Evolutionary conservation across 441 rosid genomes (phyloP).

Genomic region (Omphalea diandra): DNA sequence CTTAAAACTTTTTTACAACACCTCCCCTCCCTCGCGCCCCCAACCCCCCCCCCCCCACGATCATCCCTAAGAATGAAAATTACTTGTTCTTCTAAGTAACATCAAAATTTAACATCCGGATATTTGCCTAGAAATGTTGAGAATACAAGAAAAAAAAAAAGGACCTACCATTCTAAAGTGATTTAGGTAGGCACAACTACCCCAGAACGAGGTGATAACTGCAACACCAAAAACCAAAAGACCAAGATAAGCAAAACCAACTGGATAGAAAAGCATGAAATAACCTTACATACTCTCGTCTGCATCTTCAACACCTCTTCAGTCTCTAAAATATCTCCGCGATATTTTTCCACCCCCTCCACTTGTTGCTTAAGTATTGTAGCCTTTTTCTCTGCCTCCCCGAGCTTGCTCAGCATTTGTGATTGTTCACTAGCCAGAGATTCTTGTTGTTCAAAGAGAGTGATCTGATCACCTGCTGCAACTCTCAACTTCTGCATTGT

Average conservation of each 20-base stretch:
- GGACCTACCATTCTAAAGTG: background rate
- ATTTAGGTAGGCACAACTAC: constrained; percentile 59
- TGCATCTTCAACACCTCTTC: constrained; percentile 52
- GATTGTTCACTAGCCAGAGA: constrained; percentile 43
- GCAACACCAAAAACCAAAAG: constrained; percentile 37
- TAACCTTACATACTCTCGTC: constrained; percentile 40
- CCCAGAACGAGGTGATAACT: constrained; percentile 38
- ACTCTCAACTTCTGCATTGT: constrained; percentile 42
- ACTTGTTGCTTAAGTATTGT: constrained; percentile 44
- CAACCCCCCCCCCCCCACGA: constrained; percentile 16
- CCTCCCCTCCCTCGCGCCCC: constrained; percentile 12
- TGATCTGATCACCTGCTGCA: constrained; percentile 25
- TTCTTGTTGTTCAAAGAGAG: constrained; percentile 45
- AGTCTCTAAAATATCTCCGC: constrained; percentile 35
- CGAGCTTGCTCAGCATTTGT: constrained; percentile 39
- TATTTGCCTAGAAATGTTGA: constrained; percentile 23
- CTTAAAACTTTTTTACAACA: constrained; percentile 19
- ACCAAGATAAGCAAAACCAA: constrained; percentile 49
- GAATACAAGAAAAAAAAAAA: constrained; percentile 40
- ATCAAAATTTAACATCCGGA: constrained; percentile 25
- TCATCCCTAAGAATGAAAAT: constrained; percentile 5
- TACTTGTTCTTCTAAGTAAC: constrained; percentile 15
- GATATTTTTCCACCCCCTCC: constrained; percentile 44
- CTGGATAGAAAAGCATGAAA: constrained; percentile 53
- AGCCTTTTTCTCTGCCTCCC: constrained; percentile 48